A percentile compares a stretch with the other conserved stretches of the same genome.
Conservation (phyloP, 169 alveolate genomes). For the Eimeria maxima region DNA sequence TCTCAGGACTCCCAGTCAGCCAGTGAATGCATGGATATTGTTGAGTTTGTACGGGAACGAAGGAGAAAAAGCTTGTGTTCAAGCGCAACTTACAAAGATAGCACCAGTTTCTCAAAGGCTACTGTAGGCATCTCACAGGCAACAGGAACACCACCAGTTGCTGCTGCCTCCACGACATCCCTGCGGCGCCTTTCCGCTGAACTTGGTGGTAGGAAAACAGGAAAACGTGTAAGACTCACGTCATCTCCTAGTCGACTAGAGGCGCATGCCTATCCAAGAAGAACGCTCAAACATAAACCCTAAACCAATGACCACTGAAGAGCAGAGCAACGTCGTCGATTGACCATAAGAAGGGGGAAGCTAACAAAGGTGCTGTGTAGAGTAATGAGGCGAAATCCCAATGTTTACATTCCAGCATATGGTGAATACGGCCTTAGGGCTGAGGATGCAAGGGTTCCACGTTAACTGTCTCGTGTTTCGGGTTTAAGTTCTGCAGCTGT, state of each 20-base stretch:
- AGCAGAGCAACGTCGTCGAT: neutral
- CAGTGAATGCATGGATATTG: neutral
- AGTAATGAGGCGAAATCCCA: neutral
- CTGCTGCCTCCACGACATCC: conserved; percentile 38
- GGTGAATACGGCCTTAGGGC: neutral
- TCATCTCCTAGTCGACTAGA: conserved; percentile 2
- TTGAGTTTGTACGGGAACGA: conserved; percentile 33
- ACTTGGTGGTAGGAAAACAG: neutral
- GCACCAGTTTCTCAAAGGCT: conserved; percentile 21
- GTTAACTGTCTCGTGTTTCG: neutral
- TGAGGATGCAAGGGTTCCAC: neutral
- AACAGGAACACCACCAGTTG: conserved; percentile 28
- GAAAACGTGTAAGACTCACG: conserved; percentile 29
- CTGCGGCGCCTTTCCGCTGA: conserved; percentile 27
- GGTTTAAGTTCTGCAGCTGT: neutral
- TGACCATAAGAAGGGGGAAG: neutral
- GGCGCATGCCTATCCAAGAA: neutral
- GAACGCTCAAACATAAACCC: neutral
- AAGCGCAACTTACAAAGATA: neutral
- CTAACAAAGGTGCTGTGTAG: neutral
- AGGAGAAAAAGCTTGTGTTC: neutral
- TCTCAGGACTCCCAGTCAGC: neutral
- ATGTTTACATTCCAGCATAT: neutral
- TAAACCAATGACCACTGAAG: neutral
- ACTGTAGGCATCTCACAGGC: conserved; percentile 42